A percentile compares a stretch with the other conserved stretches of the same genome.
phyloP scores from a whole-genome alignment of 495 filamentous ascomycete genomes.

The Pyrenula massariospora region DNA sequence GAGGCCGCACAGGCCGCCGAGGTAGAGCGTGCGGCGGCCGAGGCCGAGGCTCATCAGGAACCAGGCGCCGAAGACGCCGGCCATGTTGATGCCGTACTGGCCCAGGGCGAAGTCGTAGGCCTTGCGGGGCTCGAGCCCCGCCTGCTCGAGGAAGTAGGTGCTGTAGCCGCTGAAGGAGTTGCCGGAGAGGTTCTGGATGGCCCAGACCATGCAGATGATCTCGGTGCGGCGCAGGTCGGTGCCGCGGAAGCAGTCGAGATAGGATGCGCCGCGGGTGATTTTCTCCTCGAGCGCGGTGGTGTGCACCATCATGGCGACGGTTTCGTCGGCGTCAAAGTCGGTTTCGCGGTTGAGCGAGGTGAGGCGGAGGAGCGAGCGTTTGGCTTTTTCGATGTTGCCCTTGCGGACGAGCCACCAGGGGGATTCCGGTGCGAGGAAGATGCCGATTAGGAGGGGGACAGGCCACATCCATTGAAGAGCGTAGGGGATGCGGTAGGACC shows the following conservation, averaged over 20 bases:
- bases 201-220: conserved; percentile 72
- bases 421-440: conserved; percentile 61
- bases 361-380: conserved; percentile 52
- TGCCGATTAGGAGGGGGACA: conserved; percentile 57
- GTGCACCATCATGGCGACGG: conserved; percentile 75
- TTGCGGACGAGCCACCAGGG: conserved; percentile 77
- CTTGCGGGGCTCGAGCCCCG: conserved; percentile 44
- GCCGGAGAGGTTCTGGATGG: conserved; percentile 69
- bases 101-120: conserved; percentile 63
- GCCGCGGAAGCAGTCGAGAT: conserved; percentile 65
- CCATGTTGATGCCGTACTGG: conserved; percentile 65
- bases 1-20: conserved; percentile 55
- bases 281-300: conserved; percentile 65
- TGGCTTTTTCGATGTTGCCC: conserved; percentile 56
- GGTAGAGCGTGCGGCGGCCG: conserved; percentile 60
- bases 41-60: conserved; percentile 56
- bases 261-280: conserved; percentile 56
- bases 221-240: conserved; percentile 65
- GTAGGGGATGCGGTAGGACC: conserved; percentile 60
- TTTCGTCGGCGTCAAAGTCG: conserved; percentile 63
- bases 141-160: conserved; percentile 67
- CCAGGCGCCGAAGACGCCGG: conserved; percentile 64
- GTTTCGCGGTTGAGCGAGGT: conserved; percentile 43
- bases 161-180: conserved; percentile 74
- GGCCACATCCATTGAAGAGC: conserved; percentile 84